Base-by-base conservation (phyloP, 2,329 filamentous ascomycete genomes). In the Sporothrix globosa region DNA sequence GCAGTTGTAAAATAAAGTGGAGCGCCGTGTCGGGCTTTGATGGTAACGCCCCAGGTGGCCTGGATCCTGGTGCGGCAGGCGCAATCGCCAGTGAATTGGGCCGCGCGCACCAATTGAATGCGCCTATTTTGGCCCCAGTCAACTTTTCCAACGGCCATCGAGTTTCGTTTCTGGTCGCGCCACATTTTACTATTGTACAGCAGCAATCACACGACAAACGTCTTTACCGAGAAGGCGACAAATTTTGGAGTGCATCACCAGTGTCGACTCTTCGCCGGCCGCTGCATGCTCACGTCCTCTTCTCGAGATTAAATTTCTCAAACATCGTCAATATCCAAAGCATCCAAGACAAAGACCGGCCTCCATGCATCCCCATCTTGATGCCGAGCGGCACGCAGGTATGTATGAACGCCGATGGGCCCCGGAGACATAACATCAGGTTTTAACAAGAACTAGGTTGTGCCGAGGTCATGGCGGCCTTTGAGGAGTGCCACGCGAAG, bases 281-380 rank as follows among this genome's bases (percentile, higher is more conserved):
- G 34, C 34, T 27, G 13, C n/a, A 39, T 17, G 56, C n/a, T 14
- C 34, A 13, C 11, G 44, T 44, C 46, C 19, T 30, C 17, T 11
- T 46, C 17, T 21, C 30, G 54, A 21, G 34, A 46, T 13, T 7
- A 13, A 17, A 17, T 9, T 48, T 11, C 14, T 34, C 53, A 44
- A 17, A 13, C 41, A 44, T 3, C 41, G 7, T 17, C 41, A 44
- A 17, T 44, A 13, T 44, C 41, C 41, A 44, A 3, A 4, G 41
- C 41, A 4, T 44, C 41, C 6, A 34, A 7, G 24, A 24, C 46
- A 54, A 10, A 30, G 48, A 54, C 58, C 9, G 4, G 4, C 48
- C 27, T 87, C 76, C 58, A 99, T 99, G 96, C 96, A 99, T 92
- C 96, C 96, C 69, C 95, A 97, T 83, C 84, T 99, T 2, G 94